A percentile compares a stretch with the other conserved stretches of the same genome.
Conservation (phyloP, 441 rosid species). For the Jatropha podagrica region DNA sequence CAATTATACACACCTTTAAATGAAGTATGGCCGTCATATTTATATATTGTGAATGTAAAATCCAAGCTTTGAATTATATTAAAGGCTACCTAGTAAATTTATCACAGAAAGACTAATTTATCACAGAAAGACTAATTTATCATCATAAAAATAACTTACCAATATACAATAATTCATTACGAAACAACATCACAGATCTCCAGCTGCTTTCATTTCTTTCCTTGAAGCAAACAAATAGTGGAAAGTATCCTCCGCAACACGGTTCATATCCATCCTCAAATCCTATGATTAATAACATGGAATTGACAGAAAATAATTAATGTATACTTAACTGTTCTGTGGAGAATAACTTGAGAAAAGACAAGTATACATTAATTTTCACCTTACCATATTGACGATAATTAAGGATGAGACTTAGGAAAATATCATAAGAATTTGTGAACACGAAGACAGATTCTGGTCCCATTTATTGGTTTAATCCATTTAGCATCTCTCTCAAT, state of each 20-base stretch:
- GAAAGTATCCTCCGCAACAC: slow-evolving; percentile 53
- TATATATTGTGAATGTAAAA: too few relatives aligned
- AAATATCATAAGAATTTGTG: slow-evolving; percentile 48
- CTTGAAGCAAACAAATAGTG: slow-evolving; percentile 48
- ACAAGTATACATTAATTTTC: background rate
- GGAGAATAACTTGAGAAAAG: background rate
- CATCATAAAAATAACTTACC: too few relatives aligned
- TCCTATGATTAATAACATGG: slow-evolving; percentile 24
- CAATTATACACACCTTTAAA: too few relatives aligned
- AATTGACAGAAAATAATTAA: background rate
- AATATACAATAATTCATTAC: too few relatives aligned
- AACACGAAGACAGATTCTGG: slow-evolving; percentile 41
- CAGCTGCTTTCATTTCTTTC: slow-evolving; percentile 8
- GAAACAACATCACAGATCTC: too few relatives aligned
- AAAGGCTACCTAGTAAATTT: too few relatives aligned
- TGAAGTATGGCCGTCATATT: too few relatives aligned
- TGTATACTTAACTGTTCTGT: too few relatives aligned
- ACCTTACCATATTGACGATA: slow-evolving; percentile 44
- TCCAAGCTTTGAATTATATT: too few relatives aligned
- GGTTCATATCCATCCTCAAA: slow-evolving; percentile 47
- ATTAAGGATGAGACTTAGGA: slow-evolving; percentile 36
- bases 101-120: too few relatives aligned
- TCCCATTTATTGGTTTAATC: slow-evolving; percentile 34
- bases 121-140: too few relatives aligned
- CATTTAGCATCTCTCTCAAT: slow-evolving; percentile 28